phyloP scores from a whole-genome alignment of 176 grass and related monocot genomes.

The Oryza nivara region DNA sequence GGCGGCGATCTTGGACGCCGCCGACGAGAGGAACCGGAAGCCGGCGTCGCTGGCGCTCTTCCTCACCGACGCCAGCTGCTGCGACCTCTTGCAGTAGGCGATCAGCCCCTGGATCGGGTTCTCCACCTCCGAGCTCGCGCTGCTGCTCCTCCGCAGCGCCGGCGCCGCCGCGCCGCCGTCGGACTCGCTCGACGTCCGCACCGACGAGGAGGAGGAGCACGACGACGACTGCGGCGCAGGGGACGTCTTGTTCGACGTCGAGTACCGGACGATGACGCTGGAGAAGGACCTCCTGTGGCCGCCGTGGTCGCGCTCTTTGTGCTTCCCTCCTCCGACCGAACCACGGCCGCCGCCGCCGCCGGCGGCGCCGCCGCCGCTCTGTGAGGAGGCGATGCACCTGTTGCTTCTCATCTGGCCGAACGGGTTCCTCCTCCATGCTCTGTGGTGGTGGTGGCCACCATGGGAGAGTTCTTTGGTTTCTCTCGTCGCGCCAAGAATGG shows the following conservation, averaged over 20 bases:
- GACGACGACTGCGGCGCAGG: slow-evolving; percentile 35
- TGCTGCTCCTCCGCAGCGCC: slow-evolving; percentile 81
- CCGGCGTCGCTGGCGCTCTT: slow-evolving; percentile 85
- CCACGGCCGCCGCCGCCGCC: neutral
- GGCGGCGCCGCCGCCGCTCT: neutral
- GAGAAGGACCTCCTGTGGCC: slow-evolving; percentile 82
- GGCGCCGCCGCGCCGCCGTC: slow-evolving; percentile 34
- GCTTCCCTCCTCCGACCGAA: slow-evolving; percentile 4
- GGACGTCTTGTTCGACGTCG: slow-evolving; percentile 51
- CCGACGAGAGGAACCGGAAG: slow-evolving; percentile 49
- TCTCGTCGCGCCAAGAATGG: neutral
- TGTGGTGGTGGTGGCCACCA: slow-evolving; percentile 17
- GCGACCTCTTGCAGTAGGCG: slow-evolving; percentile 92
- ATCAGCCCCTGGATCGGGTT: slow-evolving; percentile 91
- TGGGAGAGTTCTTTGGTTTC: slow-evolving; percentile 23
- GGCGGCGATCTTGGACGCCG: slow-evolving; percentile 60
- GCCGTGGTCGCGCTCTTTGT: slow-evolving; percentile 50
- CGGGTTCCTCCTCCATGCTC: slow-evolving; percentile 62
- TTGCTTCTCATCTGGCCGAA: slow-evolving; percentile 54
- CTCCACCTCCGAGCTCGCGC: slow-evolving; percentile 78
- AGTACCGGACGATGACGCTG: slow-evolving; percentile 56
- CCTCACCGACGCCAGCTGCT: slow-evolving; percentile 63
- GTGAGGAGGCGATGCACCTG: slow-evolving; percentile 33
- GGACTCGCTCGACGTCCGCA: slow-evolving; percentile 53
- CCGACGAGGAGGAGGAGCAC: slow-evolving; percentile 52